A percentile compares a stretch with the other conserved stretches of the same genome.
phyloP scores from a whole-genome alignment of 345 rosid genomes.

The Arabidopsis suecica region DNA sequence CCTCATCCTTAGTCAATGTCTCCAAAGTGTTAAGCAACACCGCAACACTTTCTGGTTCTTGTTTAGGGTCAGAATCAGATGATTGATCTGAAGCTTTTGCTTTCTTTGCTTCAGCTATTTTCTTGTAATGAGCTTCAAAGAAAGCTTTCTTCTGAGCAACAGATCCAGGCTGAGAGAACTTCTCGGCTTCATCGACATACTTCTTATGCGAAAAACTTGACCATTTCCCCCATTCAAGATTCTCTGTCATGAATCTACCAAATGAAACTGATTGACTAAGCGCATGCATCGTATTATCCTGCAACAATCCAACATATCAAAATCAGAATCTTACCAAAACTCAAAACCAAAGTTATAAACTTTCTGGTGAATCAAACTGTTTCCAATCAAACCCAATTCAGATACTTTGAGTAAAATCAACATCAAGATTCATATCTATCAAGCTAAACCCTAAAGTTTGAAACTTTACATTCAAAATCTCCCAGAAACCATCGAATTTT shows the following conservation, averaged over 20 bases:
- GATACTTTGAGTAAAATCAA: background rate
- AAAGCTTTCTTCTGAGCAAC: conserved; percentile 89
- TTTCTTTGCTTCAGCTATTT: conserved; percentile 67
- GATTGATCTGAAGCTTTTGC: conserved; percentile 48
- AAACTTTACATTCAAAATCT: background rate
- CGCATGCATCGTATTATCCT: conserved; percentile 70
- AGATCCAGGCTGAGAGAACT: conserved; percentile 72
- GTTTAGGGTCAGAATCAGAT: background rate
- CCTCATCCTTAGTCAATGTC: conserved; percentile 37
- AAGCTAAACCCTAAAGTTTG: background rate
- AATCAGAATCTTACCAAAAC: conserved; percentile 9
- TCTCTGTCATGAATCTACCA: conserved; percentile 82
- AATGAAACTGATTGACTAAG: conserved; percentile 84
- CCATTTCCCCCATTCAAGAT: conserved; percentile 95
- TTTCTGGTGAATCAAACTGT: conserved; percentile 18
- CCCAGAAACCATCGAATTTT: background rate
- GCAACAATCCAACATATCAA: conserved; percentile 24
- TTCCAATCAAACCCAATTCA: conserved; percentile 12
- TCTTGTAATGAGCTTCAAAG: conserved; percentile 83
- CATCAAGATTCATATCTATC: background rate
- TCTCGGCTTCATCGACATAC: conserved; percentile 82
- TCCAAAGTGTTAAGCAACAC: conserved; percentile 41
- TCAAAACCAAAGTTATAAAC: conserved; percentile 14
- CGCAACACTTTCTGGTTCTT: conserved; percentile 31
- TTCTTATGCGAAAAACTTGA: conserved; percentile 76